These are phyloP conservation scores for Globisporangium iwayamae DNA, from an alignment of 352 stramenopile genomes.

Conservation along the genomic window DNA sequence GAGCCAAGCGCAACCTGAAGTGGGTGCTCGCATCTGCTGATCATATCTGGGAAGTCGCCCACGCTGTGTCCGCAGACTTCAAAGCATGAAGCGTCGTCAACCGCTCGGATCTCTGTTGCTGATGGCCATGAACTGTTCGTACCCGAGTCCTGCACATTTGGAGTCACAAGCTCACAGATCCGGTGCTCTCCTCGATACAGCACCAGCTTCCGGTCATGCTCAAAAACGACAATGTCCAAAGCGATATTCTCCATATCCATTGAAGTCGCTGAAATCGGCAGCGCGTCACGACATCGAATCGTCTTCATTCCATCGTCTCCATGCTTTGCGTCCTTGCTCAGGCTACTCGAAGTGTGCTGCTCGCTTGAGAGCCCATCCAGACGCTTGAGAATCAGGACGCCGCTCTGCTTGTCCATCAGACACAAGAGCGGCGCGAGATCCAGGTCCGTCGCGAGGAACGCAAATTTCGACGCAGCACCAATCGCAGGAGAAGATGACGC, in stretches of 20 bases:
- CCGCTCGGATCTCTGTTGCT: slow-evolving; percentile 26
- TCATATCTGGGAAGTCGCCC: slow-evolving; percentile 13
- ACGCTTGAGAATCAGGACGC: slow-evolving; percentile 33
- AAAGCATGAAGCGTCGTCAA: slow-evolving; percentile 23
- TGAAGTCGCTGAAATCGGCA: slow-evolving; percentile 24
- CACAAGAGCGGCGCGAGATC: slow-evolving; percentile 30
- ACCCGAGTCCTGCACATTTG: slow-evolving; percentile 4
- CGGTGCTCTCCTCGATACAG: slow-evolving; percentile 29
- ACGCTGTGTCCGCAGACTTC: slow-evolving; percentile 26
- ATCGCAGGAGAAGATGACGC: not conserved
- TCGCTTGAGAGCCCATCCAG: slow-evolving; percentile 10
- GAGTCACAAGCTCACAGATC: slow-evolving; percentile 32
- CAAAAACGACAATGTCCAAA: slow-evolving; percentile 45
- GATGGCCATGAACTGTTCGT: slow-evolving; percentile 10
- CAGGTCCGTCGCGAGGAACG: slow-evolving; percentile 37
- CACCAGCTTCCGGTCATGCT: slow-evolving; percentile 25
- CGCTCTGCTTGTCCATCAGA: slow-evolving; percentile 36
- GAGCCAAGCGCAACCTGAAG: slow-evolving; percentile 26
- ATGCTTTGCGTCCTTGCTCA: not conserved
- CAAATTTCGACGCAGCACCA: slow-evolving; percentile 13
- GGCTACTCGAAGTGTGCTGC: not conserved
- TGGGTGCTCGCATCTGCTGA: slow-evolving; percentile 42
- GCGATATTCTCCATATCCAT: not conserved
- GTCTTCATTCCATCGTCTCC: slow-evolving; percentile 3
- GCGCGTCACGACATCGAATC: slow-evolving; percentile 39